These are phyloP conservation scores for Davidsoniella neocaledoniae DNA, from an alignment of 2,329 filamentous ascomycete species.

Conservation along the genomic window DNA sequence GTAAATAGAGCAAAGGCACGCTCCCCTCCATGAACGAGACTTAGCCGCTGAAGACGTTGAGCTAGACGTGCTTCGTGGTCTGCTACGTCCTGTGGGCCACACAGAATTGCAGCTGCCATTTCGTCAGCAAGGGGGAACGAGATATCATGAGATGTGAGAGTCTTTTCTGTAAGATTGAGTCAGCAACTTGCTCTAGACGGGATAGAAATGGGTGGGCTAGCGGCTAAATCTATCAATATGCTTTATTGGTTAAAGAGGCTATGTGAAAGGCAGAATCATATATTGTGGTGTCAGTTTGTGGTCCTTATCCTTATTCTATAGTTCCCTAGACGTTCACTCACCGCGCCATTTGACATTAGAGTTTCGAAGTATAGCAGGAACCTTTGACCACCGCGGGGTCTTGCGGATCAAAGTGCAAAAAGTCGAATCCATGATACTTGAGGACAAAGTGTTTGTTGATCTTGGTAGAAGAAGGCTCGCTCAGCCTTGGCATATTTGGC, in stretches of 20 bases:
- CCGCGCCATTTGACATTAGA: slow-evolving; percentile 17
- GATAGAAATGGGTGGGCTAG: too few species aligned
- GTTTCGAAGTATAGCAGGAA: slow-evolving; percentile 17
- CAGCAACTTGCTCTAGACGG: not conserved
- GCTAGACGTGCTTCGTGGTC: slow-evolving; percentile 13
- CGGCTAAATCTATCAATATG: too few species aligned
- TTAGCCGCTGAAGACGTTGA: slow-evolving; percentile 25
- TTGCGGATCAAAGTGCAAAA: slow-evolving; percentile 25
- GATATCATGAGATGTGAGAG: slow-evolving; percentile 28
- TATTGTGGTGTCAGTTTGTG: too few species aligned
- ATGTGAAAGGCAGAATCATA: too few species aligned
- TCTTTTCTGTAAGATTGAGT: slow-evolving; percentile 21
- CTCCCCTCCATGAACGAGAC: slow-evolving; percentile 23
- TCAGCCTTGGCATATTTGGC: not conserved
- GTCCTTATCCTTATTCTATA: too few species aligned
- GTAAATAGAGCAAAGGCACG: slow-evolving; percentile 30
- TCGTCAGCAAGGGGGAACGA: slow-evolving; percentile 21
- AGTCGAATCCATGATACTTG: slow-evolving; percentile 14
- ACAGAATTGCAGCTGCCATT: slow-evolving; percentile 1
- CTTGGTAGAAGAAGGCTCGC: not conserved
- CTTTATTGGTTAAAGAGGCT: too few species aligned
- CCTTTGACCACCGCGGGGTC: slow-evolving; percentile 22
- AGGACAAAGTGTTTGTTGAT: not conserved
- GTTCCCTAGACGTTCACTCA: slow-evolving; percentile 11
- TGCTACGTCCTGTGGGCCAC: not conserved